These are phyloP conservation scores for Mycena pura DNA, from an alignment of 768 basidiomycete genomes.

Conservation along the genomic window DNA sequence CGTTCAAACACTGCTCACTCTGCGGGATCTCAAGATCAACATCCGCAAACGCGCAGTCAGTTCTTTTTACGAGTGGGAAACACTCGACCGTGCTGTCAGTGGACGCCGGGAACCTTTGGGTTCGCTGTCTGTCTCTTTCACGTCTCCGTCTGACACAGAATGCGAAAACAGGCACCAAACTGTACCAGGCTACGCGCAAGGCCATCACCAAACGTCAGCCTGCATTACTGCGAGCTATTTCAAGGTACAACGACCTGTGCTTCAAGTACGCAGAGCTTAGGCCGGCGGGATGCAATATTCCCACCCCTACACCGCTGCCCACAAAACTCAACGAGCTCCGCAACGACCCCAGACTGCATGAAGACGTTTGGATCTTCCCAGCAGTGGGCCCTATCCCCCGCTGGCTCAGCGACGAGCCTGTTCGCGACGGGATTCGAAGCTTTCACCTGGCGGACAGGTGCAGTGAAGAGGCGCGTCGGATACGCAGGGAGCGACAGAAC, in stretches of 20 bases:
- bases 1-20: slow-evolving; percentile 39
- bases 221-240: slow-evolving; percentile 35
- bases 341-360: slow-evolving; percentile 36
- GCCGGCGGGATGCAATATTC: slow-evolving; percentile 34
- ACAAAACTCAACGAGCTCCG: slow-evolving; percentile 35
- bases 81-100: slow-evolving; percentile 40
- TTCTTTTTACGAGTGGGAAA: slow-evolving; percentile 47
- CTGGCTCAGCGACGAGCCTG: slow-evolving; percentile 42
- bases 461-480: slow-evolving; percentile 25
- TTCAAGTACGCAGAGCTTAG: slow-evolving; percentile 30
- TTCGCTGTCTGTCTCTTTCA: slow-evolving; percentile 13
- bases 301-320: slow-evolving; percentile 39
- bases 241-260: slow-evolving; percentile 37
- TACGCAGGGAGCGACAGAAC: slow-evolving; percentile 29
- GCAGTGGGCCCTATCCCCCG: slow-evolving; percentile 18
- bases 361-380: slow-evolving; percentile 44
- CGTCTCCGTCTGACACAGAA: neutral
- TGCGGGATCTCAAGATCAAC: slow-evolving; percentile 47
- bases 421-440: slow-evolving; percentile 37
- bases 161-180: slow-evolving; percentile 44
- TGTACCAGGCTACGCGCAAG: slow-evolving; percentile 40
- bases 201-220: slow-evolving; percentile 40
- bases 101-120: slow-evolving; percentile 40
- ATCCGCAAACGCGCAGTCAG: slow-evolving; percentile 41
- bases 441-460: slow-evolving; percentile 26